A percentile compares a stretch with the other conserved stretches of the same genome.
Evolutionary conservation across 805 yeast genomes (phyloP).

Genomic region (Candida taoyuanica): DNA sequence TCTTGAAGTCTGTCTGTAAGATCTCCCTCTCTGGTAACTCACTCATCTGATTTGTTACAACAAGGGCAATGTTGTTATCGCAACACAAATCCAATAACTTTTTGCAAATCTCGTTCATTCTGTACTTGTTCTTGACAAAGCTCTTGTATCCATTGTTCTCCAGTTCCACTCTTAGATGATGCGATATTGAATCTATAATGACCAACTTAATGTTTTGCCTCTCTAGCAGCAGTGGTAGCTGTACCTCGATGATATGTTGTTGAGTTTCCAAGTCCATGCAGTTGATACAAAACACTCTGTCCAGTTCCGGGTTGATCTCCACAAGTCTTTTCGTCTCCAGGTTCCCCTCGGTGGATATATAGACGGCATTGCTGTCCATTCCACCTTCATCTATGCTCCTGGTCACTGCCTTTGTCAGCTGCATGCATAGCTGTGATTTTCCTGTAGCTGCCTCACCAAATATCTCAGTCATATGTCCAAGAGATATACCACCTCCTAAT

Average conservation of each 20-base stretch:
- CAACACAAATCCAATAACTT: slow-evolving; percentile 47
- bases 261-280: slow-evolving; percentile 69
- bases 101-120: slow-evolving; percentile 37
- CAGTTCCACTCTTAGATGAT: slow-evolving; percentile 66
- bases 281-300: slow-evolving; percentile 46
- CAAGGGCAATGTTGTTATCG: slow-evolving; percentile 50
- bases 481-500: slow-evolving; percentile 53
- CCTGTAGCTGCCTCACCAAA: slow-evolving; percentile 86
- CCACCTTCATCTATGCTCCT: slow-evolving; percentile 45
- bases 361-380: slow-evolving; percentile 49
- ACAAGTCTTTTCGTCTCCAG: slow-evolving; percentile 61
- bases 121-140: slow-evolving; percentile 36
- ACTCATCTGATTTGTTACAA: slow-evolving; percentile 77
- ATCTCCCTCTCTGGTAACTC: slow-evolving; percentile 41
- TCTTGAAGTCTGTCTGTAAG: slow-evolving; percentile 21
- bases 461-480: slow-evolving; percentile 62
- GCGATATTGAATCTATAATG: slow-evolving; percentile 78
- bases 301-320: slow-evolving; percentile 38
- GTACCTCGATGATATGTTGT: slow-evolving; percentile 66
- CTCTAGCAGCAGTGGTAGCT: slow-evolving; percentile 54
- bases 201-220: slow-evolving; percentile 45
- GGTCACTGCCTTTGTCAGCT: slow-evolving; percentile 57
- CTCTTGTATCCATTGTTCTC: slow-evolving; percentile 23
- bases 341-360: slow-evolving; percentile 73
- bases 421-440: slow-evolving; percentile 75